Evolutionary conservation across 192 early-diverging fungal genomes (phyloP), one percentile per base, ranked within the genome.

Genomic region (Entophlyctis helioformis): DNA sequence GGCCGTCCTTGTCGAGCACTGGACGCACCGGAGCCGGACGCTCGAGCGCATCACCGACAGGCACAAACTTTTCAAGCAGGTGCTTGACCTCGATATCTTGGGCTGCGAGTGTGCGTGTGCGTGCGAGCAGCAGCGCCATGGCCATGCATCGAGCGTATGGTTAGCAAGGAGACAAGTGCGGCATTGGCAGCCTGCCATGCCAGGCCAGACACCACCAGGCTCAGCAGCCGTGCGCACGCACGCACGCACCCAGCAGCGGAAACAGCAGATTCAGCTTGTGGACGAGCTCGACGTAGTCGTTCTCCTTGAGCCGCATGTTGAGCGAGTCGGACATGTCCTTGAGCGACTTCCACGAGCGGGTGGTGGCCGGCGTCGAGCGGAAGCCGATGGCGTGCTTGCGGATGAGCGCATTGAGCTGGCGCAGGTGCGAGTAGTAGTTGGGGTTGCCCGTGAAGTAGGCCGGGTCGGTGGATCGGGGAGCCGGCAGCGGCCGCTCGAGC

Each of bases 381-480:
- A 66, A 50, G 13, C 16, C 44, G 20, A 62, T 29, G 23, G 54
- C 41, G 35, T 63, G 46, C 28, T 67, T 56, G 10, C 62, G 35
- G 41, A 72, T 61, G 25, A 82, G 58, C 3, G 56, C 52, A 54
- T 85, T 81, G 18, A 90, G 44, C 1, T 71, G 69, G 25, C 83
- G 75, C 8, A 92, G 44, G n/a, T 81, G 57, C 26, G 82, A 74
- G 56, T 80, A 81, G 68, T 84, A 91, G 32, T 66, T 62, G 35
- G 79, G 80, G 64, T 87, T 89, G 0, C 82, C 81, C 25, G 87
- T 91, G 53, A 96, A 96, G 65, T 90, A 96, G 8, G 88, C 84
- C 0, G 83, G 60, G 9, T 85, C 79, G 23, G 56, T 59, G 13
- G 84, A n/a, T n/a, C n/a, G n/a, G n/a, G n/a, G n/a, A n/a, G n/a